These are phyloP conservation scores for Fusarium sp. DNA, from an alignment of 2,329 filamentous ascomycete genomes.

Conservation along the genomic window DNA sequence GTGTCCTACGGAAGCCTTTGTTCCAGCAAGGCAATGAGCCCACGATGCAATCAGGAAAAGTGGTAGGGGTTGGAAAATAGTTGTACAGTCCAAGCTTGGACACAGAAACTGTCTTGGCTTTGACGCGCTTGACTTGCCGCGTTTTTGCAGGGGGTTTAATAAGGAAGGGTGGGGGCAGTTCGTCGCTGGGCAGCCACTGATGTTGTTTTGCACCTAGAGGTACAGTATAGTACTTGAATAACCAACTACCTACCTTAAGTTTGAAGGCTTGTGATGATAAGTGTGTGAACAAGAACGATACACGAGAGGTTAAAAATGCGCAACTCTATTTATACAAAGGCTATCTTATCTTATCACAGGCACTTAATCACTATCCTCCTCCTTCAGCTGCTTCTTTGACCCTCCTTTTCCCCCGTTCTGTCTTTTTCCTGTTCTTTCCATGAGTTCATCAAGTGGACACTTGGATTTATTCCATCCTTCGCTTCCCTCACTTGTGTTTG, in stretches of 20 bases:
- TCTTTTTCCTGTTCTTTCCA: slow-evolving; percentile 41
- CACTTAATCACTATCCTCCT: slow-evolving; percentile 30
- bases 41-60: slow-evolving; percentile 23
- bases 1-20: slow-evolving; percentile 2
- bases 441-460: slow-evolving; percentile 41
- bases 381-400: slow-evolving; percentile 33
- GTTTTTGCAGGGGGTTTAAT: slow-evolving; percentile 45
- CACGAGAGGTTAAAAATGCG: background rate
- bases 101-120: slow-evolving; percentile 14
- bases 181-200: slow-evolving; percentile 20
- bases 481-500: slow-evolving; percentile 44
- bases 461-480: slow-evolving; percentile 40
- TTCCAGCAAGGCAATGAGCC: slow-evolving; percentile 25
- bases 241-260: background rate
- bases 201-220: too few relatives aligned
- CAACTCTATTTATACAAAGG: background rate
- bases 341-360: background rate
- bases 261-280: background rate
- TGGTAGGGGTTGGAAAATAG: slow-evolving; percentile 32
- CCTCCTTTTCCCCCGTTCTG: slow-evolving; percentile 29
- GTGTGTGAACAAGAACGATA: background rate
- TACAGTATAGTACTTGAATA: background rate
- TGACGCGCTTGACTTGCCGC: slow-evolving; percentile 38
- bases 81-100: slow-evolving; percentile 9
- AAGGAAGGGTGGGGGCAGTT: slow-evolving; percentile 30